Conservation (phyloP, 225 moss, liverwort and hornwort genomes). For the Pseudisothecium myosuroides region DNA sequence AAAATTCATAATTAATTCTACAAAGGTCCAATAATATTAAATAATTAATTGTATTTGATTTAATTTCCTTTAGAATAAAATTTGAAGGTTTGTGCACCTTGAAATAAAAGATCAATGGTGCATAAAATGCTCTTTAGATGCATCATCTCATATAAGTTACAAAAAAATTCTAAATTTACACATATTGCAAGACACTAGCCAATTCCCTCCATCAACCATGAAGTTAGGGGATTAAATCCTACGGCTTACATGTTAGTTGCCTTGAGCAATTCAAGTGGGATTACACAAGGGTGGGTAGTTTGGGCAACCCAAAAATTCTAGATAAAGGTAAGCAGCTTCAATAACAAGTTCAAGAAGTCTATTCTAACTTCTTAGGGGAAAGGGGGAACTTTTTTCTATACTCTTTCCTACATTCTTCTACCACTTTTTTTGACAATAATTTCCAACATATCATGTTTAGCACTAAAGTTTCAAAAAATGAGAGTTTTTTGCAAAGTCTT, state of each 20-base stretch:
- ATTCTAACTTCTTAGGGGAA: too few species aligned
- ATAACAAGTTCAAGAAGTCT: neutral
- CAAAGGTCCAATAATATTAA: neutral
- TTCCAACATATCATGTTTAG: rapidly evolving
- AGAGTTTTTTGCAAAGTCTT: neutral
- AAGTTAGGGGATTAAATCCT: neutral
- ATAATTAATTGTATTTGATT: neutral
- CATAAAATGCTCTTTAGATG: neutral
- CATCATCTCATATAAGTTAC: neutral
- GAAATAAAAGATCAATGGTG: rapidly evolving
- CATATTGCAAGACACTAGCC: neutral
- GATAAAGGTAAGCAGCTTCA: rapidly evolving
- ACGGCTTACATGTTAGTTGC: rapidly evolving
- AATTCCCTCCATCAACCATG: neutral
- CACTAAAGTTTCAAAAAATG: neutral
- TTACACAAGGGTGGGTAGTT: rapidly evolving
- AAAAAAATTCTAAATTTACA: neutral
- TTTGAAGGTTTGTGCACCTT: neutral
- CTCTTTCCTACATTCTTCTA: neutral
- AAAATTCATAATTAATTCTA: neutral
- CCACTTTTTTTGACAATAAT: neutral
- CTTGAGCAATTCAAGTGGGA: rapidly evolving
- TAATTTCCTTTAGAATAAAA: neutral
- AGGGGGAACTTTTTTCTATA: too few species aligned
- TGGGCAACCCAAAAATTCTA: rapidly evolving